Conservation (phyloP, 345 rosid genomes). For the Lepidium africanum region DNA sequence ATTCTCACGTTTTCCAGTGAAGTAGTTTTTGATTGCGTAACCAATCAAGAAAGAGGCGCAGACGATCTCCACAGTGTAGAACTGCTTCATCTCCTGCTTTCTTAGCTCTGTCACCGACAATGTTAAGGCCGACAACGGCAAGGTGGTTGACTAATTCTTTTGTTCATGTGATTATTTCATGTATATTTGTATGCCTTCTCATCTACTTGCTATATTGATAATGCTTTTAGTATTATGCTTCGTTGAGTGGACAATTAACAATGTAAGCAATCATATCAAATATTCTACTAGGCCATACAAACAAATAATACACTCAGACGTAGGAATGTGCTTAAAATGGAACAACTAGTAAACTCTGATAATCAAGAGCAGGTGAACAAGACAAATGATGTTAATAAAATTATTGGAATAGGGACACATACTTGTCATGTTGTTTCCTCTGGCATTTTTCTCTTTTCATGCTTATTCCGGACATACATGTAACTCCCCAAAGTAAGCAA, state of each 20-base stretch:
- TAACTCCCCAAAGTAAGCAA: background rate
- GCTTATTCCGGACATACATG: background rate
- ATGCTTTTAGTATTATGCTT: background rate
- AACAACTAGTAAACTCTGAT: background rate
- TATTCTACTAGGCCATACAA: background rate
- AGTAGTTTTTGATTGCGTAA: conserved; percentile 55
- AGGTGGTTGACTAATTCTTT: background rate
- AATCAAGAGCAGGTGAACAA: background rate
- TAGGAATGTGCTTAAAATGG: too few species aligned
- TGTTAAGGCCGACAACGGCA: too few species aligned
- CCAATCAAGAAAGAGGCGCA: conserved; percentile 57
- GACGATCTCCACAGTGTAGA: conserved; percentile 54
- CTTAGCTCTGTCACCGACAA: too few species aligned
- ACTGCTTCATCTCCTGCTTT: conserved; percentile 23
- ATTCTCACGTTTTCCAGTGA: conserved; percentile 77
- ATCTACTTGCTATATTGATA: background rate
- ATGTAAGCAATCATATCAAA: background rate
- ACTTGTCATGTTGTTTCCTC: background rate
- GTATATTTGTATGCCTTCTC: background rate
- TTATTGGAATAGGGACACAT: background rate
- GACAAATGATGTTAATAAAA: background rate
- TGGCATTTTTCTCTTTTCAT: background rate
- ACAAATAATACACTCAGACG: background rate
- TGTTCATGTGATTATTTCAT: background rate
- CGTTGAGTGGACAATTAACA: background rate